Conservation (phyloP, 441 rosid species). For the Gossypium gossypioides region DNA sequence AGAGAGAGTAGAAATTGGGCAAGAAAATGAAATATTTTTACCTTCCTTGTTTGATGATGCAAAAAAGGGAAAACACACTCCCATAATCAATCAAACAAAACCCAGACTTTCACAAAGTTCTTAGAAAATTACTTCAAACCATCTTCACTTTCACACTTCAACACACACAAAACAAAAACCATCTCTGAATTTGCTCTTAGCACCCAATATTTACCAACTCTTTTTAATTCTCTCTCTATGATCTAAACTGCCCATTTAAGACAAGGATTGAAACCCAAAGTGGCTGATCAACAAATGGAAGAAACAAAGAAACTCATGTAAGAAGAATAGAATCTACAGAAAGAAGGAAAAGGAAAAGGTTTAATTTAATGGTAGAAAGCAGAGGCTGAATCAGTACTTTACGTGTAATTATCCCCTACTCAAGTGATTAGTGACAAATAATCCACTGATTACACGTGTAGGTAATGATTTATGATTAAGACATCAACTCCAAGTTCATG, state of each 20-base stretch:
- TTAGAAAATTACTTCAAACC: constrained; percentile 16
- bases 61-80: constrained; percentile 90
- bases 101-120: constrained; percentile 19
- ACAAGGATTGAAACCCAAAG: constrained; percentile 47
- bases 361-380: constrained; percentile 13
- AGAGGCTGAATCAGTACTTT: background rate
- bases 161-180: background rate
- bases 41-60: constrained; percentile 84
- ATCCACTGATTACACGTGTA: constrained; percentile 9
- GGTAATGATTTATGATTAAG: too few relatives aligned
- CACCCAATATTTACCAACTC: constrained; percentile 20
- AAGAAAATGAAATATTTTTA: constrained; percentile 13
- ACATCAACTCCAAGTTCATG: too few relatives aligned
- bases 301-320: constrained; percentile 28
- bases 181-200: constrained; percentile 7
- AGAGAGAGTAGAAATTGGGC: background rate
- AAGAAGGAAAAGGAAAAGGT: constrained; percentile 5
- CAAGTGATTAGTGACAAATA: background rate
- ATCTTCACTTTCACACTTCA: background rate
- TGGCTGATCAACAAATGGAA: constrained; percentile 81
- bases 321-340: constrained; percentile 35
- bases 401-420: background rate
- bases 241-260: constrained; percentile 40
- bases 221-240: constrained; percentile 18
- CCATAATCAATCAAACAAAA: constrained; percentile 42